Base-by-base conservation (phyloP, 169 alveolate genomes). In the Plasmodium inui region DNA sequence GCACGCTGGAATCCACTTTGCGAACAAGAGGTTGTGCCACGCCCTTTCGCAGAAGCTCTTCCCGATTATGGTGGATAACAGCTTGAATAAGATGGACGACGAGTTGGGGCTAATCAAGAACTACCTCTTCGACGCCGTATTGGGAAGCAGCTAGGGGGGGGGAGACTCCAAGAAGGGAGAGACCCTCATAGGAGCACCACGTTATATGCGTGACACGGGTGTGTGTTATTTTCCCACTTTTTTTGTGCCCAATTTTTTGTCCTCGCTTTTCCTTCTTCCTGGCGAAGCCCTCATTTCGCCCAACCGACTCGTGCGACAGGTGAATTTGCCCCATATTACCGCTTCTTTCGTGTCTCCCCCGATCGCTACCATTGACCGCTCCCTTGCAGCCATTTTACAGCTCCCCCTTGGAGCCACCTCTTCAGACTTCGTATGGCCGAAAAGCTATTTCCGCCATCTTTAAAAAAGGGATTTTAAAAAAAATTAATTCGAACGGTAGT, bases 41-140 rank as follows among this genome's bases (percentile, higher is more conserved):
- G 32, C 44, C 32, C 46, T 89, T 17, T 89, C 94, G n/a, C 94
- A 89, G 34, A 89, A 78, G 50, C 82, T 79, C 26, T 41, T 89
- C 19, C 90, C 94, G 12, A 78, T 78, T 80, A 34, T 89, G 22
- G 22, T 57, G 28, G 86, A 89, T 17, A 79, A 32, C 2, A 67
- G 71, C 22, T 12, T 89, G 37, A 89, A 89, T 22, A 41, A 55
- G 71, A 57, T 89, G 50, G 79, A 89, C 22, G 72, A 26, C 22
- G 83, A 79, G 14, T 73, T 89, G 14, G 37, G 39, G 9, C 4
- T 79, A 32, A 57, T 78, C 10, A 89, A 89, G 61, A 57, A 22
- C 19, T 79, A 79, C 28, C 17, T 89, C 44, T 89, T 34, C 14
- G 72, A 89, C 55, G 67, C 34, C 14, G 34, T 89, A 57, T 41